phyloP scores from a whole-genome alignment of 1,284 basidiomycete genomes.

The Cryptococcus sp. region DNA sequence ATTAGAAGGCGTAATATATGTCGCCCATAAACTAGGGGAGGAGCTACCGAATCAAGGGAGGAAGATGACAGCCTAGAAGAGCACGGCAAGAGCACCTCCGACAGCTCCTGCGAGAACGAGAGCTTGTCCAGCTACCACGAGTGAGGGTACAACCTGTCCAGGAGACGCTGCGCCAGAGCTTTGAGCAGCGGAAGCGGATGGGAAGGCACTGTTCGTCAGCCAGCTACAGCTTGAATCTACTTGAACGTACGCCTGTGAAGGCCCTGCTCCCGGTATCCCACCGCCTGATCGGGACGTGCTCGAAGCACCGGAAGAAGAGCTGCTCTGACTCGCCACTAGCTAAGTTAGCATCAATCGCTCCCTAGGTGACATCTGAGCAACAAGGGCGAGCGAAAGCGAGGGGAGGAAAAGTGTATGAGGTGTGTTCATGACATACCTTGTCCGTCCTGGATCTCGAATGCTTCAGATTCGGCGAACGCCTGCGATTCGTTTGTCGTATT shows the following conservation, averaged over 20 bases:
- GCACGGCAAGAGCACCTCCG: background rate
- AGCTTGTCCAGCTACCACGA: background rate
- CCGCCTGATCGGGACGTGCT: background rate
- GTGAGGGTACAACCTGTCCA: background rate
- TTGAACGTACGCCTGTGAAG: background rate
- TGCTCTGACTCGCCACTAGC: background rate
- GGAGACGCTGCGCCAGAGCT: background rate
- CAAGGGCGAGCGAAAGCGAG: background rate
- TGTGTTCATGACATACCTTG: conserved; percentile 16
- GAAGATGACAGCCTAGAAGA: too few species aligned
- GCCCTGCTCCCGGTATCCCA: background rate
- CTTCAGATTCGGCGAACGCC: conserved; percentile 48
- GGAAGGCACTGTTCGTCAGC: background rate
- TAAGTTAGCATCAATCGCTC: too few species aligned
- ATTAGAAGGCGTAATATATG: too few species aligned
- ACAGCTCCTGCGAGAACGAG: background rate
- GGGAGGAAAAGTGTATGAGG: background rate
- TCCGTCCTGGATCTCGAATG: conserved; percentile 46
- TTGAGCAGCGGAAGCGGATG: background rate
- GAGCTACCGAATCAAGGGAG: too few species aligned
- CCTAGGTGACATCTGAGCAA: background rate
- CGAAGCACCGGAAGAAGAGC: background rate
- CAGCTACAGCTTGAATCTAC: background rate
- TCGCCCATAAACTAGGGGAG: too few species aligned
- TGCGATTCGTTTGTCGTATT: conserved; percentile 49